Evolutionary conservation across 805 yeast genomes (phyloP), one percentile per base, ranked within the genome.

Genomic region (Pichia paraexigua): DNA sequence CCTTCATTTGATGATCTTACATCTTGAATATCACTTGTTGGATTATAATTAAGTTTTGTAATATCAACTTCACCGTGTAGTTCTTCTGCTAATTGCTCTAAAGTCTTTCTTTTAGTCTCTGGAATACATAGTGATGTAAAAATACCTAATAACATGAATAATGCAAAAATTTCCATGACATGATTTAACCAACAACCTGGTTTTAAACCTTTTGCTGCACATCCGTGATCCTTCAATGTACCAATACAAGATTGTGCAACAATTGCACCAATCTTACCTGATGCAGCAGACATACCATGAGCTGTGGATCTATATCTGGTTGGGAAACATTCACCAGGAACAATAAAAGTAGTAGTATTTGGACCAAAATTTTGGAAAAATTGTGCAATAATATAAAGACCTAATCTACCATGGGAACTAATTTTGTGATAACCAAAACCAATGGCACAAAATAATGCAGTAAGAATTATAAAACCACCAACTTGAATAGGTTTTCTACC

Each of bases 251-350:
- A 83, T 73, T 85, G 94, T 27, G 96, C 96, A 75, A 89, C 80
- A 60, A 89, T 87, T 53, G 96, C 95, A 74, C 96, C 97, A 62
- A 88, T 75, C 70, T 89, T 89, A 76, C 96, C 97, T 35, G 81
- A 70, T 48, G 95, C 97, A 61, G 97, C 96, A 57, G 95, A 88
- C 56, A 89, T 77, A 77, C 97, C 97, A 63, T 89, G 97, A 46
- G 96, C 96, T 58, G 95, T 82, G 22, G 96, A 88, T 83, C 96
- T 85, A 74, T 88, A 89, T 76, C 96, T 83, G 52, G 97, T 89
- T 67, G 96, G 97, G 83, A 76, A 90, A 67, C 82, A 74, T 75
- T 89, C 97, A 72, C 95, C 96, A 45, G 96, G 96, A 65, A 87
- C 78, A 63, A 89, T 82, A 68, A 89, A 89, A 51, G 96, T 89